phyloP scores from a whole-genome alignment of 2,329 filamentous ascomycete genomes.

The Xylariaceae sp. region DNA sequence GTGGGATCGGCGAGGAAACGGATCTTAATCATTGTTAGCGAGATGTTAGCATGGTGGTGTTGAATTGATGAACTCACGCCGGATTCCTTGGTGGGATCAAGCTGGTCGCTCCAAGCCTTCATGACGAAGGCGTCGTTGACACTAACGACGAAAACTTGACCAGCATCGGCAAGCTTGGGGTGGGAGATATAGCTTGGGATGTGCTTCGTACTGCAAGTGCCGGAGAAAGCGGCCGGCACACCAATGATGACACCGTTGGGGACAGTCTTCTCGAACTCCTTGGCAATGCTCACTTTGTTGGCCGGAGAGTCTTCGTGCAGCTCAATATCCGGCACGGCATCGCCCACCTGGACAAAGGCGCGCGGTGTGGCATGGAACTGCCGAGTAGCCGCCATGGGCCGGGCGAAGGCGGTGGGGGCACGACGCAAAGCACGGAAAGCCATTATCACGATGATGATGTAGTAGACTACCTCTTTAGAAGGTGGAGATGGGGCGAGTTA shows the following conservation, averaged over 20 bases:
- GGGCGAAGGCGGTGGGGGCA: constrained; percentile 10
- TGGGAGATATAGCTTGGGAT: constrained; percentile 84
- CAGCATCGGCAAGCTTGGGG: constrained; percentile 71
- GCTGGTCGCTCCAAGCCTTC: constrained; percentile 78
- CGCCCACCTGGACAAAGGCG: constrained; percentile 69
- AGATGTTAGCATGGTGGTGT: neutral
- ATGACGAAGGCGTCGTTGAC: constrained; percentile 96
- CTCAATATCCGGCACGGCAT: constrained; percentile 72
- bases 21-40: constrained; percentile 49
- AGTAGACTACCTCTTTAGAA: neutral
- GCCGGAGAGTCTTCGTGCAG: constrained; percentile 83
- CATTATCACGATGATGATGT: constrained; percentile 13
- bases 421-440: constrained; percentile 26
- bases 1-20: constrained; percentile 84
- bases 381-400: constrained; percentile 26
- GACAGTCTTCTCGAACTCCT: constrained; percentile 57
- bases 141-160: constrained; percentile 81
- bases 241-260: constrained; percentile 80
- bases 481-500: too few species aligned
- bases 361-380: constrained; percentile 62
- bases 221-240: constrained; percentile 73
- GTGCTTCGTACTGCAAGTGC: constrained; percentile 59
- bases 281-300: constrained; percentile 83
- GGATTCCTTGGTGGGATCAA: constrained; percentile 71
- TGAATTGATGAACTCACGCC: constrained; percentile 57